Evolutionary conservation across 331 rosid genomes (phyloP).

Genomic region (Cydonia oblonga): DNA sequence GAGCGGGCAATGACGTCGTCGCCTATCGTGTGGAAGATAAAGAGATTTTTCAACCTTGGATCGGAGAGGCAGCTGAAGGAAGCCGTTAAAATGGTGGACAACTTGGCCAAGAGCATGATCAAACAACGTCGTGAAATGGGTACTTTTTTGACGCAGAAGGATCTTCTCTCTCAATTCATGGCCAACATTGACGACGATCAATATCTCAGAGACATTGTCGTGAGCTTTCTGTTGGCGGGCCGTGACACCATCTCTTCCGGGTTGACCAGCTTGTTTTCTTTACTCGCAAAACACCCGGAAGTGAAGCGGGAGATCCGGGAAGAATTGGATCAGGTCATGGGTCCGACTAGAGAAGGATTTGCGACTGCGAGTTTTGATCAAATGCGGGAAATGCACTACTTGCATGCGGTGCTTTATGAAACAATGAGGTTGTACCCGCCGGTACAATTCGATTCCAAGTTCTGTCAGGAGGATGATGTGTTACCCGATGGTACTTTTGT

Average conservation of each 20-base stretch:
- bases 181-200: conserved; percentile 36
- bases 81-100: conserved; percentile 34
- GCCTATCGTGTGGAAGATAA: conserved; percentile 54
- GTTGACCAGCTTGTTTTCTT: conserved; percentile 52
- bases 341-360: neutral
- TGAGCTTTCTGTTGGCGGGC: conserved; percentile 74
- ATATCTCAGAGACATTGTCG: conserved; percentile 59
- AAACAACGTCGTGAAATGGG: conserved; percentile 21
- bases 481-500: conserved; percentile 75
- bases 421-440: conserved; percentile 83
- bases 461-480: conserved; percentile 52
- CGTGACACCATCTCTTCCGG: conserved; percentile 70
- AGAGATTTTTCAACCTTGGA: conserved; percentile 40
- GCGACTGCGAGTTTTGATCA: conserved; percentile 25
- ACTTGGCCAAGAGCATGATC: conserved; percentile 34
- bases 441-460: conserved; percentile 80
- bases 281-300: conserved; percentile 36
- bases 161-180: conserved; percentile 78
- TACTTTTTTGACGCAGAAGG: conserved; percentile 8
- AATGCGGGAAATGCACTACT: conserved; percentile 48
- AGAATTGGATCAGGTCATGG: conserved; percentile 45
- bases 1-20: conserved; percentile 52
- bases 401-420: conserved; percentile 59
- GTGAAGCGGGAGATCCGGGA: conserved; percentile 34
- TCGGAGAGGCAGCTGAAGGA: conserved; percentile 52